A percentile compares a stretch with the other conserved stretches of the same genome.
Evolutionary conservation across 2,329 filamentous ascomycete genomes (phyloP).

Genomic region (Periconia digitata): DNA sequence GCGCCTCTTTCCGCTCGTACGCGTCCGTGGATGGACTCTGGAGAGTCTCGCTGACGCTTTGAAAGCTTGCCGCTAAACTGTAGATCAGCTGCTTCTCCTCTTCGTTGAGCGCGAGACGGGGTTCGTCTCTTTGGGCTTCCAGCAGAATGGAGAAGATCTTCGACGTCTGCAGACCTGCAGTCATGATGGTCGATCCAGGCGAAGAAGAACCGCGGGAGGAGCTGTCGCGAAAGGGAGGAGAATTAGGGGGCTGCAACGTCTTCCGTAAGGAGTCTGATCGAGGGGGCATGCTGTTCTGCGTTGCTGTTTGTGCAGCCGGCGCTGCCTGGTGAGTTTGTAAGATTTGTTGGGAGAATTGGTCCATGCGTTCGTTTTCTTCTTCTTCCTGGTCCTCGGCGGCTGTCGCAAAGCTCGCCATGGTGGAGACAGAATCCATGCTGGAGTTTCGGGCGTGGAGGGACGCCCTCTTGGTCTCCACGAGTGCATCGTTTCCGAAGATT

Average conservation of each 20-base stretch:
- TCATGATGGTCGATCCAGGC: slow-evolving; percentile 31
- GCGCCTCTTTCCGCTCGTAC: slow-evolving; percentile 64
- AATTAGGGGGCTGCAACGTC: slow-evolving; percentile 26
- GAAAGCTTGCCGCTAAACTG: slow-evolving; percentile 54
- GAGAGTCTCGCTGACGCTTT: slow-evolving; percentile 55
- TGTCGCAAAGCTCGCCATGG: slow-evolving; percentile 64
- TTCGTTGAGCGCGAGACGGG: slow-evolving; percentile 47
- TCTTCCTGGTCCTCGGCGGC: slow-evolving; percentile 57
- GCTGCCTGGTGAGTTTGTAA: slow-evolving; percentile 23
- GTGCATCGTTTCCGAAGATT: slow-evolving; percentile 21
- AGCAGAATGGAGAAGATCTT: slow-evolving; percentile 47
- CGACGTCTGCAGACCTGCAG: slow-evolving; percentile 39
- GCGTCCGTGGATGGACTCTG: slow-evolving; percentile 51
- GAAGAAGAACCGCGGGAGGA: slow-evolving; percentile 28
- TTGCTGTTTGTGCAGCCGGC: slow-evolving; percentile 4
- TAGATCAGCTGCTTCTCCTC: slow-evolving; percentile 59
- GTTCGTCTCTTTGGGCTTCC: slow-evolving; percentile 34
- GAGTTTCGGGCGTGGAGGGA: slow-evolving; percentile 52
- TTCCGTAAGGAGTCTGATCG: slow-evolving; percentile 39
- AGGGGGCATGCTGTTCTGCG: slow-evolving; percentile 20
- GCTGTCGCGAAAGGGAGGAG: slow-evolving; percentile 31
- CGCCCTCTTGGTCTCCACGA: slow-evolving; percentile 26
- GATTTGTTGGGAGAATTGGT: slow-evolving; percentile 39
- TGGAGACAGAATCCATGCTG: slow-evolving; percentile 63
- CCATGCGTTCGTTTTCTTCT: slow-evolving; percentile 46